phyloP scores from a whole-genome alignment of 108 stramenopile species.

The Aurantiochytrium sp. region DNA sequence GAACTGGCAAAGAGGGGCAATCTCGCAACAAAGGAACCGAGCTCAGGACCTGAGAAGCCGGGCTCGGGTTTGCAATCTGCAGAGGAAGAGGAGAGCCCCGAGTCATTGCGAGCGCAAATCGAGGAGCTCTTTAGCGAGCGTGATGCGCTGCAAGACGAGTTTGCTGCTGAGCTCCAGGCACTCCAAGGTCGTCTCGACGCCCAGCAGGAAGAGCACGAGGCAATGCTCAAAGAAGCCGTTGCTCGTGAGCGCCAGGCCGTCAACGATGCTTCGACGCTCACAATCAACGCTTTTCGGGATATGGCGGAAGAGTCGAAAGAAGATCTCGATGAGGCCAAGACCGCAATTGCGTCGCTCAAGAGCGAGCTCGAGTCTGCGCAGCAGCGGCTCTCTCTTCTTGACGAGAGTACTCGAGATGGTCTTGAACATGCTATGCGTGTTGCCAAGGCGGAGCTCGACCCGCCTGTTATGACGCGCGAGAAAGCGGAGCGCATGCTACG shows the following conservation, averaged over 20 bases:
- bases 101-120: background rate
- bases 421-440: background rate
- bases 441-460: background rate
- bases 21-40: too few relatives aligned
- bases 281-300: background rate
- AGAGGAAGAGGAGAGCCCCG: background rate
- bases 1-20: too few relatives aligned
- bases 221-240: background rate
- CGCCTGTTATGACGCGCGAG: background rate
- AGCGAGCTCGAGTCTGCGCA: background rate
- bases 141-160: too few relatives aligned
- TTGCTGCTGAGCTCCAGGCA: too few relatives aligned
- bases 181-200: background rate
- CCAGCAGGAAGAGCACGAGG: background rate
- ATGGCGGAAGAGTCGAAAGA: background rate
- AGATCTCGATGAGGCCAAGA: background rate
- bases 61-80: too few relatives aligned
- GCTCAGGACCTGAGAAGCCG: too few relatives aligned
- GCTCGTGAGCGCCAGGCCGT: background rate
- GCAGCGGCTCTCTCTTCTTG: background rate
- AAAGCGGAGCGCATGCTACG: background rate
- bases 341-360: background rate
- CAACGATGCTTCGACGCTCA: background rate
- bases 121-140: too few relatives aligned
- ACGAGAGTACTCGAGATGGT: background rate